Conservation (phyloP, 768 basidiomycete genomes). For the Nidularia pulvinata region DNA sequence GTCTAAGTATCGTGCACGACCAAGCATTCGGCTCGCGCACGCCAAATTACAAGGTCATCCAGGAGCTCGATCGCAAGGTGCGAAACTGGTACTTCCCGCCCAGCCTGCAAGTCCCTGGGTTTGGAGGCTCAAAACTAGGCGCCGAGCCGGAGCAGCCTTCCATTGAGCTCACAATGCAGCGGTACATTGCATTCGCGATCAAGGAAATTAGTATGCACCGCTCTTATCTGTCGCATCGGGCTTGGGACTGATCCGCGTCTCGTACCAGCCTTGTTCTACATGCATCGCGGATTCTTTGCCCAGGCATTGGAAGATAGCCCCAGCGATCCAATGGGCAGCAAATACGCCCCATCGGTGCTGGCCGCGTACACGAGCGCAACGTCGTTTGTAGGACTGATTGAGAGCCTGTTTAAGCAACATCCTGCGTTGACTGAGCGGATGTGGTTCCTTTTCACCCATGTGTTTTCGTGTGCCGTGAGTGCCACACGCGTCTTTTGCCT, state of each 20-base stretch:
- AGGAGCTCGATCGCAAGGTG: constrained; percentile 67
- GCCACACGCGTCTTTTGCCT: neutral
- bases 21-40: constrained; percentile 65
- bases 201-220: constrained; percentile 60
- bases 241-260: constrained; percentile 2
- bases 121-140: constrained; percentile 45
- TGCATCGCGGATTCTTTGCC: constrained; percentile 77
- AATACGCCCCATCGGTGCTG: constrained; percentile 65
- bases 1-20: constrained; percentile 64
- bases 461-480: constrained; percentile 69
- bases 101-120: constrained; percentile 64
- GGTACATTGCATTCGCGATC: constrained; percentile 66
- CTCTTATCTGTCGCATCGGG: neutral
- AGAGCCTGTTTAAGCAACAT: constrained; percentile 65
- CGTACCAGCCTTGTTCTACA: constrained; percentile 60
- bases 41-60: constrained; percentile 59
- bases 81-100: constrained; percentile 64
- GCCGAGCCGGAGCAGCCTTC: constrained; percentile 43
- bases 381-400: constrained; percentile 64
- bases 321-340: constrained; percentile 66
- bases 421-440: constrained; percentile 66
- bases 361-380: constrained; percentile 72
- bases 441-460: constrained; percentile 76
- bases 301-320: constrained; percentile 65
- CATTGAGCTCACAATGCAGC: constrained; percentile 64